Evolutionary conservation across 2,329 filamentous ascomycete genomes (phyloP).

Genomic region (Colletotrichum sidae): DNA sequence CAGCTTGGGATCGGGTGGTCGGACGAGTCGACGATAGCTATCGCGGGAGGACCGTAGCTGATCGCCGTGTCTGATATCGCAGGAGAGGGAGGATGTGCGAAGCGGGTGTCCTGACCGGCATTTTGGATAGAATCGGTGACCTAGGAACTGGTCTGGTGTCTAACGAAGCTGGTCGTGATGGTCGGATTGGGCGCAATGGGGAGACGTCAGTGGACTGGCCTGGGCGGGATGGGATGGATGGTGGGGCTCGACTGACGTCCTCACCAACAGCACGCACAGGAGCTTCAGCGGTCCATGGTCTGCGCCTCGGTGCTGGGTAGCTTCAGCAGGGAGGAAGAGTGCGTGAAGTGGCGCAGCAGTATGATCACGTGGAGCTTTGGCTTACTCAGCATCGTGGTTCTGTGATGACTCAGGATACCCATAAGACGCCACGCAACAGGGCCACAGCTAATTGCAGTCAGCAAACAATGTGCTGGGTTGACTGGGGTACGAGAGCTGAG

Average conservation of each 20-base stretch:
- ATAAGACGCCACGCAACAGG: slow-evolving; percentile 5
- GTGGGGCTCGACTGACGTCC: slow-evolving; percentile 38
- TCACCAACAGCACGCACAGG: not conserved
- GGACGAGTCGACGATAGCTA: not conserved
- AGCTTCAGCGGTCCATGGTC: too few relatives aligned
- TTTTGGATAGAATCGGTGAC: slow-evolving; percentile 48
- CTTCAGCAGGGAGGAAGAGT: slow-evolving; percentile 6
- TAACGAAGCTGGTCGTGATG: slow-evolving; percentile 35
- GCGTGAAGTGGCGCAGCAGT: not conserved
- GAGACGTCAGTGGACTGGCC: slow-evolving; percentile 20
- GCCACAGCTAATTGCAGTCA: not conserved
- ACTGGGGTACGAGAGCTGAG: not conserved
- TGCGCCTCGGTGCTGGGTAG: not conserved
- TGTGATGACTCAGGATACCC: not conserved
- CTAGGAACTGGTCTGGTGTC: slow-evolving; percentile 34
- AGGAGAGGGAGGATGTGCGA: slow-evolving; percentile 41
- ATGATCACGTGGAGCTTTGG: not conserved
- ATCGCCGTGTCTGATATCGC: not conserved
- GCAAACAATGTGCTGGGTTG: not conserved
- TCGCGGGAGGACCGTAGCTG: not conserved
- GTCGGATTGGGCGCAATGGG: slow-evolving; percentile 21
- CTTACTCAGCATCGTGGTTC: not conserved
- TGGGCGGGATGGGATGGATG: slow-evolving; percentile 12
- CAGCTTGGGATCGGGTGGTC: slow-evolving; percentile 35
- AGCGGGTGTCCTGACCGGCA: slow-evolving; percentile 51